A percentile compares a stretch with the other conserved stretches of the same genome.
Conservation (phyloP, 2,329 filamentous ascomycete genomes). For the Parascedosporium putredinis region DNA sequence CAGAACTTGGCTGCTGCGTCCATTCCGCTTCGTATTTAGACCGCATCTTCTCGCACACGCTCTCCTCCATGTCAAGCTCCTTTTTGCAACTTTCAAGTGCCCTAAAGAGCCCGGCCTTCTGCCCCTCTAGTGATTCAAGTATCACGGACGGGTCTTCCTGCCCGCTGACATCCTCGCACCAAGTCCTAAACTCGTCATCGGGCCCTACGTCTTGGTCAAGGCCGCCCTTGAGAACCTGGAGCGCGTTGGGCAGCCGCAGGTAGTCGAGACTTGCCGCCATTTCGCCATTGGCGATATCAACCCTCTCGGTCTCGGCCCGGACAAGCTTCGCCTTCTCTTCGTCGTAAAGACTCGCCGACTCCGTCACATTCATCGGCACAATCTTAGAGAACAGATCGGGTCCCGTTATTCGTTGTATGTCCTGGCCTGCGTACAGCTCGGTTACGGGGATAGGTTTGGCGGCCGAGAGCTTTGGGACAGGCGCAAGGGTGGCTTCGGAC, state of each 20-base stretch:
- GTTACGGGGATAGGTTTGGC: conserved; percentile 96
- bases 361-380: conserved; percentile 88
- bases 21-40: conserved; percentile 93
- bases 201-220: conserved; percentile 81
- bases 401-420: conserved; percentile 93
- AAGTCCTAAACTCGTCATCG: conserved; percentile 83
- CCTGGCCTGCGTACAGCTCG: conserved; percentile 92
- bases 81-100: conserved; percentile 73
- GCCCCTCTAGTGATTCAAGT: conserved; percentile 67
- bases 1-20: conserved; percentile 92
- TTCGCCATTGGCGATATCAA: conserved; percentile 86
- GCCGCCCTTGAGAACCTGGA: conserved; percentile 86
- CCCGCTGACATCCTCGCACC: conserved; percentile 86
- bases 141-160: conserved; percentile 70
- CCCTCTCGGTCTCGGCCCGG: conserved; percentile 84
- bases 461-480: conserved; percentile 83
- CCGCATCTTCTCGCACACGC: conserved; percentile 97
- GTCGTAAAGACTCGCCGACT: conserved; percentile 93
- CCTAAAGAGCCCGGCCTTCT: conserved; percentile 64
- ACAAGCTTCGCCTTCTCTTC: conserved; percentile 97
- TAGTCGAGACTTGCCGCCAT: conserved; percentile 95
- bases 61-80: conserved; percentile 92
- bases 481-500: conserved; percentile 67
- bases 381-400: conserved; percentile 96
- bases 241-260: conserved; percentile 73